Evolutionary conservation across 805 yeast species (phyloP).

Genomic region (Wickerhamomyces pijperi): DNA sequence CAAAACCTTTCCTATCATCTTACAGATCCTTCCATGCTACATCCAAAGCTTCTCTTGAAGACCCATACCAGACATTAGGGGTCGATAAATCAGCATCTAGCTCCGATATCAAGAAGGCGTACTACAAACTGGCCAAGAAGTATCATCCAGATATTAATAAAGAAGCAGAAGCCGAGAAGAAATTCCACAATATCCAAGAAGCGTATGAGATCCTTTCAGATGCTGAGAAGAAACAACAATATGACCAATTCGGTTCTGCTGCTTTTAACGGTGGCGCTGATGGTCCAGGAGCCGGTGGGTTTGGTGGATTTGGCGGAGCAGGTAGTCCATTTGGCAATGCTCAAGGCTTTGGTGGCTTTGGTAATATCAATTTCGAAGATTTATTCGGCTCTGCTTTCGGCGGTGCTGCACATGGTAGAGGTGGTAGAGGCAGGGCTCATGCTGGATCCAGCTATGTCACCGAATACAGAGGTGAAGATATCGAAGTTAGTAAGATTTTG

Average conservation of each 20-base stretch:
- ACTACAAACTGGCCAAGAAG: constrained; percentile 85
- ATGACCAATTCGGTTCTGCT: constrained; percentile 83
- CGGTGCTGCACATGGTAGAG: constrained; percentile 15
- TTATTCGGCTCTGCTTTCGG: constrained; percentile 44
- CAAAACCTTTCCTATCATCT: background rate
- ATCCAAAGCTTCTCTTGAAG: constrained; percentile 24
- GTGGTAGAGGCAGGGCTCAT: constrained; percentile 7
- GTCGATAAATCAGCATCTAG: constrained; percentile 59
- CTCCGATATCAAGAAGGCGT: constrained; percentile 89
- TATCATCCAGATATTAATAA: constrained; percentile 96
- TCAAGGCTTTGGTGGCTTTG: constrained; percentile 13
- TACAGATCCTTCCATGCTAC: constrained; percentile 32
- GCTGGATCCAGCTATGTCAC: constrained; percentile 37
- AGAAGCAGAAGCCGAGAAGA: constrained; percentile 76
- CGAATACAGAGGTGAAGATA: constrained; percentile 81
- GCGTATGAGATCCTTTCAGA: constrained; percentile 89
- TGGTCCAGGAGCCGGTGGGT: constrained; percentile 29
- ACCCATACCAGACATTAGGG: constrained; percentile 82
- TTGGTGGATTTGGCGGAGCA: constrained; percentile 35
- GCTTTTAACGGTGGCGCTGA: constrained; percentile 51
- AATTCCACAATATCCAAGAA: constrained; percentile 86
- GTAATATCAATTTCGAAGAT: constrained; percentile 46
- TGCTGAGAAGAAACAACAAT: constrained; percentile 75
- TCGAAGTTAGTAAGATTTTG: constrained; percentile 67
- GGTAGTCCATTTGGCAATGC: constrained; percentile 35